Base-by-base conservation (phyloP, 2,329 filamentous ascomycete species). In the Fusarium sp. region DNA sequence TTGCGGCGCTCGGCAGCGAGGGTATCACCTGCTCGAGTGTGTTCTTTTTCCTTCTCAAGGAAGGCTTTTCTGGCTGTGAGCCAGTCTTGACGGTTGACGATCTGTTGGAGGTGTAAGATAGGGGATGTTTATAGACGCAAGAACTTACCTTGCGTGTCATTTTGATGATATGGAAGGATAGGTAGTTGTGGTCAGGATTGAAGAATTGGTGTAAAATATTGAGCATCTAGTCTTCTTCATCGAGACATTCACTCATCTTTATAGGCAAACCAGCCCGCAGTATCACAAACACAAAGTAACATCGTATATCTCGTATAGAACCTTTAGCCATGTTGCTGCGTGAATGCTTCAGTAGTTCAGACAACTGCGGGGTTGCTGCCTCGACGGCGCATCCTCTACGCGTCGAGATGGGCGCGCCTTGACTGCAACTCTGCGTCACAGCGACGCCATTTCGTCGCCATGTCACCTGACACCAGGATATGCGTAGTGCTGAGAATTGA, bases 1-100 rank as follows among this genome's bases (percentile, higher is more conserved):
- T 81, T 69, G 13, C 80, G 81, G 23, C 81, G 81, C 35, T 81
- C 62, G 1, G 77, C 71, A 6, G 78, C 76, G 59, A 85, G 77
- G 20, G 70, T 74, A 23, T 82, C 79, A 56, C 67, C 68, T 45
- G 79, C 79, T 41, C 72, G 76, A 4, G 79, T 80, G 30, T 79
- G 76, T 20, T 80, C 78, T 62, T 84, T 84, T 66, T 84, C 82
- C 60, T 83, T 82, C 18, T 72, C 67, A 7, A 84, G 78, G 23
- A 84, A 77, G 4, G 76, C 76, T 50, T 81, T 83, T 52, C 80
- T 79, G 37, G 81, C 79, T 16, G 70, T 59, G 35, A 82, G 73
- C 82, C 82, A 84, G 71, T 84, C 81, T 6, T 81, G 76, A 37
- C 74, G 80, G 34, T 63, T 79, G 10, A 81, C 80, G 23, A 82